A percentile compares a stretch with the other conserved stretches of the same genome.
phyloP scores from a whole-genome alignment of 2,329 filamentous ascomycete species.

The Penicillium sp. region DNA sequence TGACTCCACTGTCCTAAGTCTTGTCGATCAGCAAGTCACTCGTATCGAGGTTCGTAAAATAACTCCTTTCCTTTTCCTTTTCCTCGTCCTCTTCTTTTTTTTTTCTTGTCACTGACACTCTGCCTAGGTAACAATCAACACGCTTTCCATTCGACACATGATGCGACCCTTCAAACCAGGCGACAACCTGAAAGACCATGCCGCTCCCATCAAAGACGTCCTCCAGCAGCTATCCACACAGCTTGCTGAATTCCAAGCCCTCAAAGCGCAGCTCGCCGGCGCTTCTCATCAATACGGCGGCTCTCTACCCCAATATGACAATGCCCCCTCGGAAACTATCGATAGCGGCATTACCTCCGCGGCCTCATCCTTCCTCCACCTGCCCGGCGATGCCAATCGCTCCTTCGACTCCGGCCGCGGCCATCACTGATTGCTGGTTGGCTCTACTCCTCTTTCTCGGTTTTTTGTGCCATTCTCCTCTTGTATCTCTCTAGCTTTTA shows the following conservation, averaged over 20 bases:
- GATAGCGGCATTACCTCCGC: slow-evolving; percentile 25
- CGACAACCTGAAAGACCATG: slow-evolving; percentile 68
- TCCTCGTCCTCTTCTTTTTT: not conserved
- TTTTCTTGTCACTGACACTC: slow-evolving; percentile 9
- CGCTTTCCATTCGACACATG: slow-evolving; percentile 76
- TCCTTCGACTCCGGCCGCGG: slow-evolving; percentile 20
- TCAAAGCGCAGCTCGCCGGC: slow-evolving; percentile 42
- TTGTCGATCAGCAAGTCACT: slow-evolving; percentile 93
- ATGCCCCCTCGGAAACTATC: slow-evolving; percentile 14
- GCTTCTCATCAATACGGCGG: slow-evolving; percentile 27
- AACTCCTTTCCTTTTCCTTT: not conserved
- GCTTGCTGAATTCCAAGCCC: slow-evolving; percentile 42
- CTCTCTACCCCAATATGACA: slow-evolving; percentile 11
- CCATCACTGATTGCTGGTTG: slow-evolving; percentile 11
- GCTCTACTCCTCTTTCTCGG: slow-evolving; percentile 8
- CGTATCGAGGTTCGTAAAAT: slow-evolving; percentile 80
- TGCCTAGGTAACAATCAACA: slow-evolving; percentile 76
- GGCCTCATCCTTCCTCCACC: slow-evolving; percentile 33
- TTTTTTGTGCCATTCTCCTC: slow-evolving; percentile 6
- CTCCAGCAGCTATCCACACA: slow-evolving; percentile 43
- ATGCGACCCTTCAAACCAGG: slow-evolving; percentile 68
- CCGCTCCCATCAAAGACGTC: slow-evolving; percentile 75
- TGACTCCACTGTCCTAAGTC: slow-evolving; percentile 82
- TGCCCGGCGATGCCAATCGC: slow-evolving; percentile 19
- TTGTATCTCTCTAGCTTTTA: slow-evolving; percentile 5